A percentile compares a stretch with the other conserved stretches of the same genome.
Evolutionary conservation across 2,329 filamentous ascomycete genomes (phyloP).

Genomic region (Monosporascus cannonballus): DNA sequence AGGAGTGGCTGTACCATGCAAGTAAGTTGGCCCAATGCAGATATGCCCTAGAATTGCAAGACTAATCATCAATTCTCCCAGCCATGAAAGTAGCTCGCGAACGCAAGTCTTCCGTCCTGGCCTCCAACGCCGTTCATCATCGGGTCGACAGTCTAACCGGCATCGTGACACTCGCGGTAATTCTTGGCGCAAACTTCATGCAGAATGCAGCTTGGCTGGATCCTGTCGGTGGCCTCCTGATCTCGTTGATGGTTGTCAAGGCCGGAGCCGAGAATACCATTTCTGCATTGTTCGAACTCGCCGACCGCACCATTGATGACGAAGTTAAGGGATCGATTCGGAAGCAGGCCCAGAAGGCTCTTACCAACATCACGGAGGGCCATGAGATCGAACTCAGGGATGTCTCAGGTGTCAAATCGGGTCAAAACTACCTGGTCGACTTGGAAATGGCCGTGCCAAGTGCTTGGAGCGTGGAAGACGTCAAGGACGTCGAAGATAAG

Average conservation of each 20-base stretch:
- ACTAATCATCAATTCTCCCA: slow-evolving; percentile 32
- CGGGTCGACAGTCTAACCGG: slow-evolving; percentile 93
- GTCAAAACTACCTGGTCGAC: slow-evolving; percentile 93
- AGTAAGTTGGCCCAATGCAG: slow-evolving; percentile 56
- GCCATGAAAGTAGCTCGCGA: slow-evolving; percentile 93
- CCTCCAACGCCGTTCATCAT: slow-evolving; percentile 94
- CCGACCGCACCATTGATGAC: slow-evolving; percentile 82
- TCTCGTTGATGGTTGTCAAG: slow-evolving; percentile 88
- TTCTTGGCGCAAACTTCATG: slow-evolving; percentile 82
- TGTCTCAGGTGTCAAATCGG: slow-evolving; percentile 86
- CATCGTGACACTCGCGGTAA: slow-evolving; percentile 84
- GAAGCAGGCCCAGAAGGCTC: slow-evolving; percentile 55
- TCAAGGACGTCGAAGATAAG: slow-evolving; percentile 63
- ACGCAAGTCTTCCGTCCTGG: slow-evolving; percentile 90
- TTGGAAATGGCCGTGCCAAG: slow-evolving; percentile 77
- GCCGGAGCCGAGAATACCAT: slow-evolving; percentile 84
- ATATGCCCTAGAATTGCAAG: background rate
- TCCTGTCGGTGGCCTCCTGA: slow-evolving; percentile 85
- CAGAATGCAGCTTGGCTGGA: slow-evolving; percentile 87
- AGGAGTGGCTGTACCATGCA: slow-evolving; percentile 95
- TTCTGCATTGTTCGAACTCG: slow-evolving; percentile 76
- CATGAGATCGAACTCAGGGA: slow-evolving; percentile 65
- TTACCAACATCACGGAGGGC: slow-evolving; percentile 48
- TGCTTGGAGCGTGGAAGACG: slow-evolving; percentile 67
- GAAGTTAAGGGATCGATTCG: slow-evolving; percentile 72